Evolutionary conservation across 1,284 basidiomycete species (phyloP).

Genomic region (Moesziomyces parantarcticus): DNA sequence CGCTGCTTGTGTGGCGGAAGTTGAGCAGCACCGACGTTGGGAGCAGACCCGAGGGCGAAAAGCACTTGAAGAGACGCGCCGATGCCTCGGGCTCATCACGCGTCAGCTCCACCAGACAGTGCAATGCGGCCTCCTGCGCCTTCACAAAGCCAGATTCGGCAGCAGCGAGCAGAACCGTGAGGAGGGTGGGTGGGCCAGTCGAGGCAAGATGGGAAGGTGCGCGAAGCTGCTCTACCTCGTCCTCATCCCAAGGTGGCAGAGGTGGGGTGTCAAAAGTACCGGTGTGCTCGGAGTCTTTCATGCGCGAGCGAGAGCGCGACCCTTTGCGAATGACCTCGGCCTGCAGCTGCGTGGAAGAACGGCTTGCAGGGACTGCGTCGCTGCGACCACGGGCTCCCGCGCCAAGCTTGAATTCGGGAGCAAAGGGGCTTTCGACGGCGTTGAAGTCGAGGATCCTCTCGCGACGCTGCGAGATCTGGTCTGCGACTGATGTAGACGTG

Average conservation of each 20-base stretch:
- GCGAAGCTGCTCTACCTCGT: conserved; percentile 14
- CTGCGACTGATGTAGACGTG: conserved; percentile 9
- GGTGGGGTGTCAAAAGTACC: conserved; percentile 16
- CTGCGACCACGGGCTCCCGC: conserved; percentile 17
- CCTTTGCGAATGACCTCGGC: conserved; percentile 47
- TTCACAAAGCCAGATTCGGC: conserved; percentile 56
- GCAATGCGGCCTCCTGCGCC: conserved; percentile 58
- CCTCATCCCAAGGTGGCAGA: conserved; percentile 42
- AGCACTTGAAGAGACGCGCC: conserved; percentile 28
- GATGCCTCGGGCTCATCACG: conserved; percentile 42
- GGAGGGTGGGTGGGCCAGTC: conserved; percentile 14
- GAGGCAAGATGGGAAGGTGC: conserved; percentile 6
- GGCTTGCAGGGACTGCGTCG: conserved; percentile 5
- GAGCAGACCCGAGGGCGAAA: conserved; percentile 45
- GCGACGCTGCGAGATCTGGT: conserved; percentile 41
- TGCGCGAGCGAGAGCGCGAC: conserved; percentile 36
- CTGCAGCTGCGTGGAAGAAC: conserved; percentile 14
- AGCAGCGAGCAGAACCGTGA: conserved; percentile 47
- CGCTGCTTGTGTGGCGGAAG: conserved; percentile 42
- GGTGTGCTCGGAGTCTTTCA: conserved; percentile 20
- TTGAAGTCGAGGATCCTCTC: conserved; percentile 33
- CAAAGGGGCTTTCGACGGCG: conserved; percentile 31
- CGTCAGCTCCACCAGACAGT: conserved; percentile 53
- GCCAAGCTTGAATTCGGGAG: background rate
- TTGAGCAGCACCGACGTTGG: conserved; percentile 56